Evolutionary conservation across 2,329 filamentous ascomycete genomes (phyloP).

Genomic region (Zarea fungicola): DNA sequence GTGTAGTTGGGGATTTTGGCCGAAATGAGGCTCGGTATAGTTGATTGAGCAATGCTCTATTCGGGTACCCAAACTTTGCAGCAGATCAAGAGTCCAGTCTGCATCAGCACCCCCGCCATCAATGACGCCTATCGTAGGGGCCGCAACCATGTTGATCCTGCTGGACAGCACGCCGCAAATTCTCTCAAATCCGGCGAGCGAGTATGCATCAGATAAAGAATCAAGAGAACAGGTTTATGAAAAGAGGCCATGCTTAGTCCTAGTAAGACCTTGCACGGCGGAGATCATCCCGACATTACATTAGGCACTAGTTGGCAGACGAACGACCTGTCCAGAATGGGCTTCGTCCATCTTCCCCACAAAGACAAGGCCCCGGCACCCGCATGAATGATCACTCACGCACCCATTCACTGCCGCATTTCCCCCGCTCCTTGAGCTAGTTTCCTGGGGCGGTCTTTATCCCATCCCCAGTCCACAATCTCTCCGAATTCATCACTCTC

Average conservation of each 20-base stretch:
- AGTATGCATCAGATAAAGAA: background rate
- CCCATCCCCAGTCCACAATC: slow-evolving; percentile 2
- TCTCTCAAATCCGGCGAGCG: background rate
- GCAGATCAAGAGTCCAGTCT: background rate
- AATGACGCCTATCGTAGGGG: background rate
- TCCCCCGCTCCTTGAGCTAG: background rate
- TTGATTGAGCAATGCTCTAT: background rate
- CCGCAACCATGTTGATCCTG: background rate
- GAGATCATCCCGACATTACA: slow-evolving; percentile 5
- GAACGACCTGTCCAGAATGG: background rate
- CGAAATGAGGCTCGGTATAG: background rate
- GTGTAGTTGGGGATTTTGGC: background rate
- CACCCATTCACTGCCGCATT: no score
- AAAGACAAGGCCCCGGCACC: no score
- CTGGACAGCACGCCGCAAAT: background rate
- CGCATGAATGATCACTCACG: no score
- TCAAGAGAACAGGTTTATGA: background rate
- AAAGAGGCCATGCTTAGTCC: background rate
- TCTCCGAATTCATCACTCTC: slow-evolving; percentile 28
- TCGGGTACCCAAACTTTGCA: background rate
- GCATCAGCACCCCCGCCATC: background rate
- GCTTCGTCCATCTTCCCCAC: slow-evolving; percentile 5
- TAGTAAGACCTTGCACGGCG: background rate
- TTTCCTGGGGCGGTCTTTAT: slow-evolving; percentile 8
- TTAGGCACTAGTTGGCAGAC: background rate